These are phyloP conservation scores for Glycine tomentella DNA, from an alignment of 306 rosid species.

Conservation along the genomic window DNA sequence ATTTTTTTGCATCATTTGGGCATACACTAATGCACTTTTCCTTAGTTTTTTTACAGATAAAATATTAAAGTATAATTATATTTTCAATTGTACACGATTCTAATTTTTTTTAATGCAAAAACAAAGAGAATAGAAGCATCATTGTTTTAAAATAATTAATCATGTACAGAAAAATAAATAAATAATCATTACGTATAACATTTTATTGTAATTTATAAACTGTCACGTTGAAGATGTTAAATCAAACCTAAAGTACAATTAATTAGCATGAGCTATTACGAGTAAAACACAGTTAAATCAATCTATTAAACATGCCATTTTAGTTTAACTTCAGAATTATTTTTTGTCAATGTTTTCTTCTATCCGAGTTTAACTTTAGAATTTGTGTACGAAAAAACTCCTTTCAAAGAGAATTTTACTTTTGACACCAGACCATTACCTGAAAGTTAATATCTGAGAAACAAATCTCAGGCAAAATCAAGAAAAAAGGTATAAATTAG, in stretches of 20 bases:
- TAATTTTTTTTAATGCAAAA: neutral
- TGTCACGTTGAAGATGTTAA: neutral
- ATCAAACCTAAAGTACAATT: neutral
- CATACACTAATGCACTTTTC: neutral
- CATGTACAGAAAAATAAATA: neutral
- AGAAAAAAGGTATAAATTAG: too few relatives aligned
- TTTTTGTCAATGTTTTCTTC: too few relatives aligned
- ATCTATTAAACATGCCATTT: neutral
- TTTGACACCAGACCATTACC: neutral
- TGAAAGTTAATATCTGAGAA: neutral
- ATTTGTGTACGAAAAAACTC: neutral
- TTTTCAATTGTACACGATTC: neutral
- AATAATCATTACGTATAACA: neutral
- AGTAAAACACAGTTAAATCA: neutral
- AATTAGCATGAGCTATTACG: neutral
- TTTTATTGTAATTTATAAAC: neutral
- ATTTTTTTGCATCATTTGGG: neutral
- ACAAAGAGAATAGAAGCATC: neutral
- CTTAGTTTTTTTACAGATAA: neutral
- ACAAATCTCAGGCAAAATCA: too few relatives aligned
- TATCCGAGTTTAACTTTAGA: too few relatives aligned
- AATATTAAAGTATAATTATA: neutral
- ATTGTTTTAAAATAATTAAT: neutral
- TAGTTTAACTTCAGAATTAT: too few relatives aligned
- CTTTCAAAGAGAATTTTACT: neutral